Evolutionary conservation across 1,139 yeast genomes (phyloP), one percentile per base, ranked within the genome.

Genomic region (Nakaseomyces bracarensis): DNA sequence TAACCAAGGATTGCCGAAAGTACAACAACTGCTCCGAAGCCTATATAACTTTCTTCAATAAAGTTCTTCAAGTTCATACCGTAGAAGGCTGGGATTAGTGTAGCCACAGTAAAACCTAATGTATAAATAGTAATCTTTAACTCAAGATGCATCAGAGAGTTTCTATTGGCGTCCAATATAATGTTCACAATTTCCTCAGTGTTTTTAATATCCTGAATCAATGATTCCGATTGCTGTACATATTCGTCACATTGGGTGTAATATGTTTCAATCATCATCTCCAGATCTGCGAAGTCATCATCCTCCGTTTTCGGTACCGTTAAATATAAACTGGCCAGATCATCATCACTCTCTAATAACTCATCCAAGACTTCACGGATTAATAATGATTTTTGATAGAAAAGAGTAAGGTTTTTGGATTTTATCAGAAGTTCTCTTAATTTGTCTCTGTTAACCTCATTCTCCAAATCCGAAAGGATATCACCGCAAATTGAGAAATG

Each of bases 131-230:
- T 79, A 31, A 89, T 77, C 54, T 84, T 80, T 50, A 91, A 66
- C 53, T 91, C 96, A 53, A 84, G 77, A 43, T 91, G 70, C 96
- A 91, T 89, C 47, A 91, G 70, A 5, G 95, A 81, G 63, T 93
- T 93, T 64, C 99, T 78, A 59, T 89, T 91, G 1, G 98, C 87
- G 63, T 93, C 99, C 43, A 93, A 66, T 45, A 93, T 86, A 54
- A 93, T 91, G 60, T 93, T 93, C 46, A 87, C 93, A 55, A 93
- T 87, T 59, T 93, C 99, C 58, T 93, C 98, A 0, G 99, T 91
- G 13, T 94, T 86, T 49, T 81, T 77, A 52, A 93, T 91, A 62
- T 91, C 95, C 75, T 60, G 66, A 27, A 85, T 77, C 43, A 87
- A 67, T 26, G 89, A 81, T 39, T 86, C 95, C 0, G 95, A 82